Evolutionary conservation across 352 stramenopile species (phyloP), one percentile per base, ranked within the genome.

Genomic region (Pythium guiyangense): DNA sequence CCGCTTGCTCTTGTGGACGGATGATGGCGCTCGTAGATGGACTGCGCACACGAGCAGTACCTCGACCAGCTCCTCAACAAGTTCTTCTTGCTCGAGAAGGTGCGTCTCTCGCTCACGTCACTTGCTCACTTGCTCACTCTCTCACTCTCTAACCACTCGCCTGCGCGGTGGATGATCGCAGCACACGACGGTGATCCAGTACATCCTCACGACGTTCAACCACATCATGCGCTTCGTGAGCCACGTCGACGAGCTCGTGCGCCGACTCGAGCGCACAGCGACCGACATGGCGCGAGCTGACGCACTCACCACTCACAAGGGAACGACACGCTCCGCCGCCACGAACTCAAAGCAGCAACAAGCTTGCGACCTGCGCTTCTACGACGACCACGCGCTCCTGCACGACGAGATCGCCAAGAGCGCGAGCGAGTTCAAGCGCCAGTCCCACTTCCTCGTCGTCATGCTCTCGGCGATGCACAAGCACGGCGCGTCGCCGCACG

Each of bases 41-140:
- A 90, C 57, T 49, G 57, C 20, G 71, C 65, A 1, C 79, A 91
- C 27, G 77, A 89, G 52, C 29, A 68, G 47, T 88, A 87, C 57
- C 60, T 93, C 18, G 71, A 90, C 20, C 56, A 73, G 34, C 60
- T 93, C 43, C 59, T 89, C 4, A 84, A 83, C 39, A 69, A 69
- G 10, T 91, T 88, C 50, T 91, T 93, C 56, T 62, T 90, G 26
- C 51, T 84, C 11, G 71, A 86, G 14, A 93, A 90, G 76, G 82
- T 92, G 57, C 26, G 17, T 18, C 35, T n/a, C n/a, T n/a, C n/a
- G n/a, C 6, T 14, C 3, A 45, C 11, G 6, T n/a, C n/a, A n/a
- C 22, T n/a, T 17, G 10, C 31, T 46, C 17, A 45, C n/a, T n/a
- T 26, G 44, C 8, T 44, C 15, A 46, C 22, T 50, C 4, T 52